Base-by-base conservation (phyloP, 2,329 filamentous ascomycete genomes). In the Bipolaris victoriae region DNA sequence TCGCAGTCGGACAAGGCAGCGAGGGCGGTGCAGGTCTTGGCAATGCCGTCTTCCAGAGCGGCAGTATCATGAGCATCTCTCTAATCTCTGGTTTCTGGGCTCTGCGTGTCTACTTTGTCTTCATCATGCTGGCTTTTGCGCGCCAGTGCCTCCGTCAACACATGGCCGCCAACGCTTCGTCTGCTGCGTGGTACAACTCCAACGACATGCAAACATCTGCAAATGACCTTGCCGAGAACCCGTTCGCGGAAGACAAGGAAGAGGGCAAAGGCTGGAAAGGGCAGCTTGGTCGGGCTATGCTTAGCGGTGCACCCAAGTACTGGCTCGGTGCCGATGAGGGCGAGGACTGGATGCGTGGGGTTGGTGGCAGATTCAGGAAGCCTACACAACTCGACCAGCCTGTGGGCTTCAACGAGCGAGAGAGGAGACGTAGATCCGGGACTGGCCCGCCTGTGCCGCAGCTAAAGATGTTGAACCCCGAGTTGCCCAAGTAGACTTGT, bases 41-140 rank as follows among this genome's bases (percentile, higher is more conserved):
- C 80, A 82, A 89, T 77, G 82, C 87, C 68, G 78, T 90, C n/a
- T 81, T 86, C 60, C 83, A 88, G 61, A 83, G 83, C 41, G 87
- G 89, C 69, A 87, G 83, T 72, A 83, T 90, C 68, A 88, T 91
- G 60, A 94, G 90, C 77, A 89, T 97, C 75, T 81, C 88, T 10
- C 82, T 96, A 52, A 90, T 97, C 59, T 83, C 85, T 31, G 77
- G 84, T 1, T 84, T 97, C 62, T 96, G 90, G 78, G 80, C 89
- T 11, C 81, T 96, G 39, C 85, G 93, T 29, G 76, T 92, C 29
- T 97, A 97, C 79, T 93, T 96, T 68, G 86, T 90, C 65, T 80
- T 97, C 36, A 84, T 97, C 52, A 87, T 96, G 74, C 87, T 96
- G 78, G 87, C 91, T 6, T 95, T 90, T 75, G 91, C 93, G 3